phyloP scores from a whole-genome alignment of 2,329 filamentous ascomycete species.

The Ophiognomonia clavigignenti-juglandacearum region DNA sequence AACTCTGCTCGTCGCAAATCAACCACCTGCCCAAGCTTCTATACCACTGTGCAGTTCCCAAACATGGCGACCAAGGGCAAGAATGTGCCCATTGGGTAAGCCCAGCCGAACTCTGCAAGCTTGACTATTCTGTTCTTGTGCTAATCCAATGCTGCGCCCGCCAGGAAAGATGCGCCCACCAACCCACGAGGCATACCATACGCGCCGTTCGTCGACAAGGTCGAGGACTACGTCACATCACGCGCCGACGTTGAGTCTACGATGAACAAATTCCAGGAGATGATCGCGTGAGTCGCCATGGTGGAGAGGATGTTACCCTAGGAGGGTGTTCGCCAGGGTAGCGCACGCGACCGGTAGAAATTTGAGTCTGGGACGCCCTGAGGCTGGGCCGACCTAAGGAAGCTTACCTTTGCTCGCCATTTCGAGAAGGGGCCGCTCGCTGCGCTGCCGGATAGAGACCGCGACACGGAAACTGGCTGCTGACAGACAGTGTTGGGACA shows the following conservation, averaged over 20 bases:
- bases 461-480: not conserved
- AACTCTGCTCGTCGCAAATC: no score
- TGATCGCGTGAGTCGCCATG: constrained; percentile 70
- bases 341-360: no score
- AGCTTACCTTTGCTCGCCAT: not conserved
- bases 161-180: constrained; percentile 51
- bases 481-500: constrained; percentile 35
- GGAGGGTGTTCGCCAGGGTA: no score
- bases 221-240: constrained; percentile 80
- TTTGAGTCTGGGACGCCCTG: no score
- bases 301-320: no score
- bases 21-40: not conserved
- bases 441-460: not conserved
- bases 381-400: no score
- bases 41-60: not conserved
- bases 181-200: constrained; percentile 81
- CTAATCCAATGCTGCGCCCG: constrained; percentile 4
- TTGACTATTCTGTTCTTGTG: not conserved
- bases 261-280: constrained; percentile 81
- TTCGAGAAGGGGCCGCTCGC: no score
- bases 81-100: constrained; percentile 30
- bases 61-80: constrained; percentile 38
- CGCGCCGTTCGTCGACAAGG: constrained; percentile 81
- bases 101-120: no score
- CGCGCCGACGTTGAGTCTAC: constrained; percentile 76